Evolutionary conservation across 805 yeast species (phyloP), one percentile per base, ranked within the genome.

Genomic region (Diddensiella santjacobensis): DNA sequence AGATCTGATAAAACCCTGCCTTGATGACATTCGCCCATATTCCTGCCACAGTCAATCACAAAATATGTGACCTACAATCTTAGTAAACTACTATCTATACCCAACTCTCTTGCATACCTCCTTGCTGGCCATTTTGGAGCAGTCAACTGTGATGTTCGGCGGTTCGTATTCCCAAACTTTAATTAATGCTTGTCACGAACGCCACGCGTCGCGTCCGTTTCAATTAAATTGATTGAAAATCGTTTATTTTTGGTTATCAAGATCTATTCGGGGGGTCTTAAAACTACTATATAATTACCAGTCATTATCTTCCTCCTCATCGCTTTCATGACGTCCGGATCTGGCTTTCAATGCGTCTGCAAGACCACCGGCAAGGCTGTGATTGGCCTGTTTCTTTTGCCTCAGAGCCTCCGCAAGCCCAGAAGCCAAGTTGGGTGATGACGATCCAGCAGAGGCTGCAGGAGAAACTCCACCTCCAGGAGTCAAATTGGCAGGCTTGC

Each of bases 321-420:
- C 84, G 41, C 80, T 83, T 18, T 78, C 84, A 1, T 78, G 86
- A 69, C 79, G 78, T 51, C 78, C 75, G 13, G 87, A 78, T 63
- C 93, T 78, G 45, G 81, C 85, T 62, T 84, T 85, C 58, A 89
- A 75, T 1, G 96, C 96, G 51, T 86, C 87, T 0, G 96, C 96
- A 50, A 89, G 71, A 4, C 91, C 89, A n/a, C 88, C 90, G 10
- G 91, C 93, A 57, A 87, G 71, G 1, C 72, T 67, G 13, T 70
- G 69, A 51, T 81, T 87, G 48, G 78, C 84, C 48, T 75, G 75
- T 56, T 80, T 75, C 67, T 80, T 81, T 17, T 81, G 80, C 65
- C 71, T 72, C 56, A 84, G 64, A 0, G 90, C 90, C 45, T 80
- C 82, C 1, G 90, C 90, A 23, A 84, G 66, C 0, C 87, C 85